A percentile compares a stretch with the other conserved stretches of the same genome.
phyloP scores from a whole-genome alignment of 1,139 yeast genomes.

The Debaryomyces subglobosus region DNA sequence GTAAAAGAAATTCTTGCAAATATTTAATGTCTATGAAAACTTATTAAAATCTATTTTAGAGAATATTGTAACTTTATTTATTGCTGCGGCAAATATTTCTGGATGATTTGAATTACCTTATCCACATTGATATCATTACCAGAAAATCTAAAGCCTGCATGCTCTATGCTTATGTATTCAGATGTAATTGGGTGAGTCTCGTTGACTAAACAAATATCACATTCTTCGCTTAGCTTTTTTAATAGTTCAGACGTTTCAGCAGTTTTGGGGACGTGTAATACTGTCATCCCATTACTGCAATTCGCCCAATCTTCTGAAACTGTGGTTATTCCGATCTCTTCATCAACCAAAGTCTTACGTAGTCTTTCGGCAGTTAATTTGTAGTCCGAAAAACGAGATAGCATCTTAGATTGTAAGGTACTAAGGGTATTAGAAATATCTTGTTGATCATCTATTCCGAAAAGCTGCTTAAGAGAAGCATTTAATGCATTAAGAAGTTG shows the following conservation, averaged over 20 bases:
- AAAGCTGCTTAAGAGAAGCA: background rate
- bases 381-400: constrained; percentile 2
- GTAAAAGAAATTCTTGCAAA: background rate
- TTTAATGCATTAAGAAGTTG: background rate
- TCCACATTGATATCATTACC: constrained; percentile 7
- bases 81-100: background rate
- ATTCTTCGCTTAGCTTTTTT: constrained; percentile 3
- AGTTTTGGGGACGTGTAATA: constrained; percentile 9
- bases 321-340: constrained; percentile 3
- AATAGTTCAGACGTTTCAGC: constrained; percentile 6
- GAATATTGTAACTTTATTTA: background rate
- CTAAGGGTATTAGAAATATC: constrained; percentile 1
- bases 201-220: constrained; percentile 8
- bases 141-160: constrained; percentile 9
- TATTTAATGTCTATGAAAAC: background rate
- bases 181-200: constrained; percentile 10
- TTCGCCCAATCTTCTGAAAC: constrained; percentile 1
- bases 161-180: constrained; percentile 10
- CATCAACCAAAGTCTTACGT: constrained; percentile 6
- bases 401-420: constrained; percentile 3
- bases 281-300: constrained; percentile 12
- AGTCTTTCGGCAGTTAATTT: constrained; percentile 4
- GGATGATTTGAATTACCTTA: constrained; percentile 8
- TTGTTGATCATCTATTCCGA: background rate
- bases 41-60: background rate